Evolutionary conservation across 495 filamentous ascomycete species (phyloP).

Genomic region (Penicillium goetzii): DNA sequence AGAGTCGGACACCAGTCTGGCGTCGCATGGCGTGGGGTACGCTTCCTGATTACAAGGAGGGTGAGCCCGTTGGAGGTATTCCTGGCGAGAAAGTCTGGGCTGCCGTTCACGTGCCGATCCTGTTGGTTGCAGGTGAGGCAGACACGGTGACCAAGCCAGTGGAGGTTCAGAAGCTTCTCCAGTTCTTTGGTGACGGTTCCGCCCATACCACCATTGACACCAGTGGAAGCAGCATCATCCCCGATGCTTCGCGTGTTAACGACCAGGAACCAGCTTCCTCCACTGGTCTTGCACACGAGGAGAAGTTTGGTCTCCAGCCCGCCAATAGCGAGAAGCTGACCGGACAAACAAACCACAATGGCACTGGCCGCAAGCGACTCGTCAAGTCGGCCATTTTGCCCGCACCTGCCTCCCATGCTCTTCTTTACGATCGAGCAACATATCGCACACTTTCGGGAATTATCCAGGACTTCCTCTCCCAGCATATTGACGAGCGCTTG

Average conservation of each 20-base stretch:
- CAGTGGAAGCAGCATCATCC: conserved; percentile 49
- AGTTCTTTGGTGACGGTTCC: conserved; percentile 52
- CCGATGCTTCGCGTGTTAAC: conserved; percentile 49
- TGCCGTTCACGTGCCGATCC: conserved; percentile 70
- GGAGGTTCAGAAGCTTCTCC: conserved; percentile 71
- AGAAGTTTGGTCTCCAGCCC: conserved; percentile 31
- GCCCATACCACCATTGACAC: conserved; percentile 36
- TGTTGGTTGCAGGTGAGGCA: conserved; percentile 75
- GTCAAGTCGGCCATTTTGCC: conserved; percentile 76
- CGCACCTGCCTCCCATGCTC: conserved; percentile 76
- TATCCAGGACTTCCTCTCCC: conserved; percentile 77
- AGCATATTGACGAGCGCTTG: conserved; percentile 75
- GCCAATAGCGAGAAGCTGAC: conserved; percentile 29
- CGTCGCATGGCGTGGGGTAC: conserved; percentile 79
- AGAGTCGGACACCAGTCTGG: conserved; percentile 81
- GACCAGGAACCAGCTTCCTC: conserved; percentile 25
- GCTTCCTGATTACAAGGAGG: conserved; percentile 57
- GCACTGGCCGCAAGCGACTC: conserved; percentile 43
- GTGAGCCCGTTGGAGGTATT: conserved; percentile 61
- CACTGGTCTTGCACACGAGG: conserved; percentile 30
- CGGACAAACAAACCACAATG: conserved; percentile 4
- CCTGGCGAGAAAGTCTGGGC: conserved; percentile 75
- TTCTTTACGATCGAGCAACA: conserved; percentile 78
- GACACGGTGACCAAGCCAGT: conserved; percentile 72
- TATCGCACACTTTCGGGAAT: conserved; percentile 78